phyloP scores from a whole-genome alignment of 1,284 basidiomycete genomes.

The Ganoderma resinaceum region DNA sequence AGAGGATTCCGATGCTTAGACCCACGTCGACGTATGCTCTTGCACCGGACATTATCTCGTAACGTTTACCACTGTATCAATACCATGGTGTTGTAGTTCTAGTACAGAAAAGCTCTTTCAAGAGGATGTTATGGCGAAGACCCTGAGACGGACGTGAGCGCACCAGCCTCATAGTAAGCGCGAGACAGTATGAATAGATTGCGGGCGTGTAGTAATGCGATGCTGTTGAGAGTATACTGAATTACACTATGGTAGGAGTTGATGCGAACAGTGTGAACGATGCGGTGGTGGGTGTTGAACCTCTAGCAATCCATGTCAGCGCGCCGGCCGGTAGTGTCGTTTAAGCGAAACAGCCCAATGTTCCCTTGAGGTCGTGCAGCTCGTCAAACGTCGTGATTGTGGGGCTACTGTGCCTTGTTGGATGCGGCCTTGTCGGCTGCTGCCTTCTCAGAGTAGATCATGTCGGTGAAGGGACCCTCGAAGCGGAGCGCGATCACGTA shows the following conservation, averaged over 20 bases:
- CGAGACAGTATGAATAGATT: constrained; percentile 15
- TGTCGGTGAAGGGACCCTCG: constrained; percentile 88
- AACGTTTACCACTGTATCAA: not conserved
- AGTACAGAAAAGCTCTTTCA: constrained; percentile 83
- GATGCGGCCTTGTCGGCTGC: constrained; percentile 33
- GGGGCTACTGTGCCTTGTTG: constrained; percentile 44
- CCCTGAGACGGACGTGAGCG: not conserved
- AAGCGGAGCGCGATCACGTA: constrained; percentile 85
- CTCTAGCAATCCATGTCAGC: constrained; percentile 20
- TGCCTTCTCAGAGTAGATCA: constrained; percentile 76
- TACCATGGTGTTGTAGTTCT: not conserved
- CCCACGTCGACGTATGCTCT: not conserved
- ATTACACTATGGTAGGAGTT: constrained; percentile 28
- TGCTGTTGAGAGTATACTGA: constrained; percentile 33
- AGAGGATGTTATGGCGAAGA: not conserved
- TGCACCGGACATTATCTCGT: not conserved
- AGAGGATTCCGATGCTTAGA: not conserved
- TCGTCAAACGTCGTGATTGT: constrained; percentile 11
- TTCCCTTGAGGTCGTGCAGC: not conserved
- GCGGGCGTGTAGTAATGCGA: constrained; percentile 17
- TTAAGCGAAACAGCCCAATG: not conserved
- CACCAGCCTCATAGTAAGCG: not conserved
- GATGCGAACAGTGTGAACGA: not conserved
- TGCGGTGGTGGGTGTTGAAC: constrained; percentile 29
- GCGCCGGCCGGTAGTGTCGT: not conserved